Evolutionary conservation across 176 grass and related monocot species (phyloP), one percentile per base, ranked within the genome.

Genomic region (Oryza meyeriana): DNA sequence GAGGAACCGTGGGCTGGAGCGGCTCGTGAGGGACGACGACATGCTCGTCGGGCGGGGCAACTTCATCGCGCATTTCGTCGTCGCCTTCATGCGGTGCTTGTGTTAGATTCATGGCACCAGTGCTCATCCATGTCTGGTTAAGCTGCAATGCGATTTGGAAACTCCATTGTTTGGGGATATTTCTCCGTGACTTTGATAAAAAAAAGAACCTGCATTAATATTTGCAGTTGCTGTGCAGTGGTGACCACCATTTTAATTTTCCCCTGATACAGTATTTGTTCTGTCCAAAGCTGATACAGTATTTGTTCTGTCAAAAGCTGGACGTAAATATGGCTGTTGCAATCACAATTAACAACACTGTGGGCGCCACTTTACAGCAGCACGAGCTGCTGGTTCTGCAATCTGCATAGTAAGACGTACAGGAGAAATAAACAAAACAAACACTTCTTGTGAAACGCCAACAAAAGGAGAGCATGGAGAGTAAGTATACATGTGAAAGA

Each of bases 61-160:
- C 74, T 90, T 65, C 78, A 69, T 97, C 27, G 72, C 88, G 28
- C 77, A 71, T 48, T 85, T 97, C 64, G 30, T 97, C 76, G 75
- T 92, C 80, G 71, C 64, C 33, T 66, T 88, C 2, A 41, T 97
- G 59, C 79, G 80, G 9, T 92, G 89, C 77, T 70, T 94, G 47
- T 84, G 69, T 39, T 36, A 36, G 35, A 41, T 41, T 9, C 39
- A 12, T 9, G 36, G 5, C 36, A 8, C 36, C 4, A 39, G 6
- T 41, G 39, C 39, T 41, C 39, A 12, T 41, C 10, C 39, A 41
- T 11, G 10, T 41, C 10, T 9, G 12, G 8, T 12, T 41, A 11
- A 36, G n/a, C 31, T 10, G 5, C 32, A 39, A 17, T 26, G 12
- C n/a, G 52, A 16, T 76, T 16, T 17, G 39, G 39, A 41, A 12